Percentiles rank a stretch among this genome's conserved stretches.
These are phyloP conservation scores for Plasmodium gaboni DNA, from an alignment of 169 alveolate genomes.

Conservation along the genomic window DNA sequence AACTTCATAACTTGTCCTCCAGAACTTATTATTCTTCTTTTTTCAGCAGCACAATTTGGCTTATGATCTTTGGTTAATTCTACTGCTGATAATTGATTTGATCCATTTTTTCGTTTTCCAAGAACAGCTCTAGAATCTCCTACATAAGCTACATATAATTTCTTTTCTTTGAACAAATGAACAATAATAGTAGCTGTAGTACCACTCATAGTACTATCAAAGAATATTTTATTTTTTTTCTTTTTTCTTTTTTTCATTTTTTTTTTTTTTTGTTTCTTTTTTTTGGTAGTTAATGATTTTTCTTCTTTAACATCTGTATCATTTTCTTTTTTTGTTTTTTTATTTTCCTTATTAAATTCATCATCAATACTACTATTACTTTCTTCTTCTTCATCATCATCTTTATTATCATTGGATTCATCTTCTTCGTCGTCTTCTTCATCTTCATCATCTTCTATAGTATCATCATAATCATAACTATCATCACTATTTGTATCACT, in stretches of 20 bases:
- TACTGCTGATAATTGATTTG: constrained; percentile 77
- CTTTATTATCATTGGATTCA: background rate
- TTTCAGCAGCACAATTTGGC: constrained; percentile 87
- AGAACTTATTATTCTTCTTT: constrained; percentile 84
- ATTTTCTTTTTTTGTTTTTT: constrained; percentile 10
- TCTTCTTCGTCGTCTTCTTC: constrained; percentile 8
- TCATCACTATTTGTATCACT: constrained; percentile 1
- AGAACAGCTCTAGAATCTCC: constrained; percentile 91
- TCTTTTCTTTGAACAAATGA: constrained; percentile 77
- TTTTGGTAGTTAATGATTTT: background rate
- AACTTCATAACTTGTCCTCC: constrained; percentile 91
- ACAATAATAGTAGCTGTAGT: constrained; percentile 85
- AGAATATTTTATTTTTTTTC: constrained; percentile 58
- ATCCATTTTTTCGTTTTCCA: constrained; percentile 82
- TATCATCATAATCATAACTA: constrained; percentile 6
- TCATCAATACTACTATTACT: background rate
- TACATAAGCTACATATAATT: constrained; percentile 87
- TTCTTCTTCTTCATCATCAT: constrained; percentile 1
- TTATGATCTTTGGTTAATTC: constrained; percentile 88
- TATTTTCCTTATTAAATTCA: constrained; percentile 5
- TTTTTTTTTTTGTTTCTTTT: constrained; percentile 9
- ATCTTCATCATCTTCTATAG: constrained; percentile 7
- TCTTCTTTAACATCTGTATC: constrained; percentile 32
- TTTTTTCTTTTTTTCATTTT: constrained; percentile 38
- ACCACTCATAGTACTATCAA: constrained; percentile 87